phyloP scores from a whole-genome alignment of 1,284 basidiomycete species.

The Coniferiporia weirii region DNA sequence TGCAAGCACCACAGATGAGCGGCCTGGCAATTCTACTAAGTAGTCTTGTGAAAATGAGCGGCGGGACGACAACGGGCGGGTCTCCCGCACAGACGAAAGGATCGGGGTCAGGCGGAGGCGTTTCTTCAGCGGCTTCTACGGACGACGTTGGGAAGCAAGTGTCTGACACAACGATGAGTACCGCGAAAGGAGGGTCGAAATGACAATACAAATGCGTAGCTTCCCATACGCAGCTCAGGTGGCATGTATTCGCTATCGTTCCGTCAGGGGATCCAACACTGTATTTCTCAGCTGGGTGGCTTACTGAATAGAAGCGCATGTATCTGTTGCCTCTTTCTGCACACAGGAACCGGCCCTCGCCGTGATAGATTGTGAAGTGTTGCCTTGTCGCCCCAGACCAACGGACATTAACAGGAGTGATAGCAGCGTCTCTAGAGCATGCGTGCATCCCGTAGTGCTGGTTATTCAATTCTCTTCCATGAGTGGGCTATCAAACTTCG shows the following conservation, averaged over 20 bases:
- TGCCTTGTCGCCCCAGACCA: not conserved
- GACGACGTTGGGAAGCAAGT: not conserved
- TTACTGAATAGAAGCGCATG: not conserved
- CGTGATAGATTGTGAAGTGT: not conserved
- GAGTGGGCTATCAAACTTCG: not conserved
- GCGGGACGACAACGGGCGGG: not conserved
- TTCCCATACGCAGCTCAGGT: not conserved
- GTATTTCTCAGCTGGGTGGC: not conserved
- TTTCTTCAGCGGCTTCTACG: not conserved
- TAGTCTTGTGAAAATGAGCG: slow-evolving; percentile 41
- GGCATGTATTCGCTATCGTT: not conserved
- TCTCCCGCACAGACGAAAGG: not conserved
- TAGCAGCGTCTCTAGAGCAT: not conserved
- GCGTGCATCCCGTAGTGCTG: not conserved
- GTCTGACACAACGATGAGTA: not conserved
- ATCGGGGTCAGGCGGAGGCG: not conserved
- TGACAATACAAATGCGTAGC: not conserved
- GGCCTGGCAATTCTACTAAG: slow-evolving; percentile 66
- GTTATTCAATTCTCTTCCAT: not conserved
- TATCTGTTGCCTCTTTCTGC: not conserved
- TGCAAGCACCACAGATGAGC: slow-evolving; percentile 67
- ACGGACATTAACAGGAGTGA: not conserved
- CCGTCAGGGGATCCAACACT: not conserved
- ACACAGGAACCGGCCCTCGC: not conserved
- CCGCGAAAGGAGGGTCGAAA: not conserved